Base-by-base conservation (phyloP, 2,329 filamentous ascomycete genomes). In the Talaromyces sp. region DNA sequence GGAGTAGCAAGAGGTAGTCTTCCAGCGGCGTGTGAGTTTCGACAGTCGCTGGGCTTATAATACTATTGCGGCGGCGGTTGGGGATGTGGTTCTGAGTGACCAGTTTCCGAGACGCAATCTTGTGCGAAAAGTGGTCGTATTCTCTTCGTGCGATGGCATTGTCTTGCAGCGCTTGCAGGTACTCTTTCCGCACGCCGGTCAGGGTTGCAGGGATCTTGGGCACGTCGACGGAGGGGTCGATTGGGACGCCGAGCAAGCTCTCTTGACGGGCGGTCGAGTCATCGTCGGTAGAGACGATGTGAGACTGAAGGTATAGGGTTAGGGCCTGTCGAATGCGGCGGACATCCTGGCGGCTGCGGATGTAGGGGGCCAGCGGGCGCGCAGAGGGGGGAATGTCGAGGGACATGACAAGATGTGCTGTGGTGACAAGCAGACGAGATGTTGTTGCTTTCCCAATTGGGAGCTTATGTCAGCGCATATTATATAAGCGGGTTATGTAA, bases 101-200 rank as follows among this genome's bases (percentile, higher is more conserved):
- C 63, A 64, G 50, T 33, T 72, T 71, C 42, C 73, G 65, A 4
- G 72, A 66, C 6, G 70, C 63, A 27, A 75, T 64, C 44, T 71
- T 67, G 52, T 78, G 71, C 5, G 69, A 73, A 3, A 73, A 68
- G 14, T 70, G 70, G 30, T 71, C 64, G 52, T 79, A 74, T 31
- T 75, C 73, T 58, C 74, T 70, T 59, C 75, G 75, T 12, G 79
- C 79, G 14, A 74, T 70, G 14, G 74, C 63, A 64, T 78, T 76
- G 12, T 75, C 76, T 54, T 78, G 74, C 3, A 83, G 66, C 3
- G 79, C 80, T 44, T 78, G 72, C 16, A 83, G 63, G 62, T 82
- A 83, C 63, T 76, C 69, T 56, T 73, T 75, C 57, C 80, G 74
- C 56, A 75, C 67, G 4, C 76, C 78, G 40, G 76, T 75, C 14